phyloP scores from a whole-genome alignment of 257 asterid species.

The Solanum tacnaense region DNA sequence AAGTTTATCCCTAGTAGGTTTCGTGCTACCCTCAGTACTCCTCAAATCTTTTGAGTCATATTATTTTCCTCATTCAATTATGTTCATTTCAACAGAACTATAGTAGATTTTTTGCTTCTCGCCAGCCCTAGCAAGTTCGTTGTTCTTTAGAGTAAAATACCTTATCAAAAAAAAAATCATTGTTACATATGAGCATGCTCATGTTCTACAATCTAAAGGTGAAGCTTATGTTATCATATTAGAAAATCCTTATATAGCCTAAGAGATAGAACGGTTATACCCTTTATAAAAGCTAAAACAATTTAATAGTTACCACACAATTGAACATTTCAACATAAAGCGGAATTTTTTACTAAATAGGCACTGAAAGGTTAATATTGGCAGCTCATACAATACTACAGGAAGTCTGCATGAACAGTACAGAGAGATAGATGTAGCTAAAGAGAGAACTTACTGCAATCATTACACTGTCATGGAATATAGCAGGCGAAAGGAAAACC shows the following conservation, averaged over 20 bases:
- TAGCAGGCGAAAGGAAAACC: slow-evolving; percentile 92
- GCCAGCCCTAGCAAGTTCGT: not conserved
- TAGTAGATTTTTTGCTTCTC: not conserved
- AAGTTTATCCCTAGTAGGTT: not conserved
- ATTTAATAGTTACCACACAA: not conserved
- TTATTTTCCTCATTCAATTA: not conserved
- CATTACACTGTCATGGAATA: slow-evolving; percentile 98
- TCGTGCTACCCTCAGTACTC: not conserved
- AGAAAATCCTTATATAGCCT: not conserved
- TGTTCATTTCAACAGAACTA: not conserved
- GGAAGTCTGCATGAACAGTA: not conserved
- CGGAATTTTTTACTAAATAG: not conserved
- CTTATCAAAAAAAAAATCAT: not conserved
- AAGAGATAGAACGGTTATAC: not conserved
- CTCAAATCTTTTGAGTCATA: not conserved
- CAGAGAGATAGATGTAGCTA: not conserved
- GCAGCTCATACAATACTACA: not conserved
- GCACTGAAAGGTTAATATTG: not conserved
- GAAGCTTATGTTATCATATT: not conserved
- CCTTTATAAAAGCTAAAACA: not conserved
- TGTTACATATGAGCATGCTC: not conserved
- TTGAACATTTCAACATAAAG: not conserved
- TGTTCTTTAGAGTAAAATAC: not conserved
- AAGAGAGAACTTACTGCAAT: slow-evolving; percentile 58
- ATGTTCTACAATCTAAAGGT: not conserved